These are phyloP conservation scores for Pseudozyma tsukubaensis DNA, from an alignment of 1,284 basidiomycete genomes.

Conservation along the genomic window DNA sequence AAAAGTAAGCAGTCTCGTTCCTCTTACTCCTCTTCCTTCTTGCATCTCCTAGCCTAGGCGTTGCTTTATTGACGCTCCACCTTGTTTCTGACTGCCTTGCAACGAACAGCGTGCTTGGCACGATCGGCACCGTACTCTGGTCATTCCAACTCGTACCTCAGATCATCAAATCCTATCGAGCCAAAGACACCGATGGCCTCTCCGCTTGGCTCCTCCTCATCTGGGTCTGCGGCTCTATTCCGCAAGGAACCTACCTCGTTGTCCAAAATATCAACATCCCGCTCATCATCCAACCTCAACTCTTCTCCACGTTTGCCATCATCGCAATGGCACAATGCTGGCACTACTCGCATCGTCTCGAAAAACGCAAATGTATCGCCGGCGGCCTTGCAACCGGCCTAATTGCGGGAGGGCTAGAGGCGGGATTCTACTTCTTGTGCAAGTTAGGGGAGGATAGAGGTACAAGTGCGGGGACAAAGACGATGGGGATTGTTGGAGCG, in stretches of 20 bases:
- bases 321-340: slow-evolving; percentile 75
- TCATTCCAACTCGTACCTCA: slow-evolving; percentile 80
- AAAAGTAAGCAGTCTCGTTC: slow-evolving; percentile 25
- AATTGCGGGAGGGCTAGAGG: slow-evolving; percentile 75
- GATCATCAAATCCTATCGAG: slow-evolving; percentile 77
- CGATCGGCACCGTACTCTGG: slow-evolving; percentile 75
- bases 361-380: slow-evolving; percentile 70
- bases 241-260: slow-evolving; percentile 79
- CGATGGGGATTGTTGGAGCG: slow-evolving; percentile 77
- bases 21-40: background rate
- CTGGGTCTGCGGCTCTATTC: slow-evolving; percentile 76
- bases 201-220: slow-evolving; percentile 79
- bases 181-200: slow-evolving; percentile 79
- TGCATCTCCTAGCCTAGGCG: no score
- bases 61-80: no score
- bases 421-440: slow-evolving; percentile 73
- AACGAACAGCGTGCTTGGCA: slow-evolving; percentile 32
- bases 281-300: slow-evolving; percentile 78
- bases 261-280: slow-evolving; percentile 79
- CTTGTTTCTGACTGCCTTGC: no score
- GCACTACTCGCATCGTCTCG: slow-evolving; percentile 72
- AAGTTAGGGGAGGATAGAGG: slow-evolving; percentile 72
- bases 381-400: slow-evolving; percentile 70
- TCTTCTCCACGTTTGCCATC: slow-evolving; percentile 76
- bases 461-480: slow-evolving; percentile 72